phyloP scores from a whole-genome alignment of 257 asterid genomes.

The Lithospermum erythrorhizon region DNA sequence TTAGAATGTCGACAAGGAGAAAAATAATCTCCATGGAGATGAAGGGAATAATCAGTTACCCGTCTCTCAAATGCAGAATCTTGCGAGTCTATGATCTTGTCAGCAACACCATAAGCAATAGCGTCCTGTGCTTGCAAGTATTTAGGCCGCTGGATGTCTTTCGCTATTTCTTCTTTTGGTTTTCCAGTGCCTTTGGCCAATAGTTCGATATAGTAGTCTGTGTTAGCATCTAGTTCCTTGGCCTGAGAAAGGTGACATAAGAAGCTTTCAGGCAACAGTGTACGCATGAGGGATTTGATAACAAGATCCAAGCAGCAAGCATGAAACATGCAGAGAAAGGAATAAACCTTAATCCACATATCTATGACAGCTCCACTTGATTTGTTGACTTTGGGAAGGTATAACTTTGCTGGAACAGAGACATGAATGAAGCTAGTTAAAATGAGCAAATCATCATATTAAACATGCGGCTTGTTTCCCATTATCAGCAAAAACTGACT shows the following conservation, averaged over 20 bases:
- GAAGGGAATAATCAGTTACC: conserved; percentile 31
- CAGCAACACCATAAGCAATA: conserved; percentile 80
- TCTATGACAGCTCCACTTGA: conserved; percentile 75
- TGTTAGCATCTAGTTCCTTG: conserved; percentile 64
- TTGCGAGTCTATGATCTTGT: conserved; percentile 53
- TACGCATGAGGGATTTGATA: neutral
- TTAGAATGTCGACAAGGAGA: conserved; percentile 3
- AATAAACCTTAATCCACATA: conserved; percentile 85
- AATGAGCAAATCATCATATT: neutral
- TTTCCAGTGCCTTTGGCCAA: conserved; percentile 74
- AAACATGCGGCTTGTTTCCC: neutral
- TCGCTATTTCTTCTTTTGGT: conserved; percentile 71
- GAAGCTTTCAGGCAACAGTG: neutral
- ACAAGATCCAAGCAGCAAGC: neutral
- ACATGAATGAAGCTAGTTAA: conserved; percentile 1
- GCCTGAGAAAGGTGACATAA: conserved; percentile 37
- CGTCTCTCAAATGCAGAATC: conserved; percentile 63
- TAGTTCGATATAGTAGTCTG: conserved; percentile 59
- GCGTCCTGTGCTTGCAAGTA: conserved; percentile 65
- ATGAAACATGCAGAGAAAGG: conserved; percentile 4
- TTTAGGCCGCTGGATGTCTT: conserved; percentile 65
- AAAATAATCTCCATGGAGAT: neutral
- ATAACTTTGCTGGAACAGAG: conserved; percentile 58
- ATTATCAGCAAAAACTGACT: neutral
- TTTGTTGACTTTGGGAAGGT: conserved; percentile 68